These are phyloP conservation scores for Chalciporus pseudorubinellus DNA, from an alignment of 768 basidiomycete genomes.

Conservation along the genomic window DNA sequence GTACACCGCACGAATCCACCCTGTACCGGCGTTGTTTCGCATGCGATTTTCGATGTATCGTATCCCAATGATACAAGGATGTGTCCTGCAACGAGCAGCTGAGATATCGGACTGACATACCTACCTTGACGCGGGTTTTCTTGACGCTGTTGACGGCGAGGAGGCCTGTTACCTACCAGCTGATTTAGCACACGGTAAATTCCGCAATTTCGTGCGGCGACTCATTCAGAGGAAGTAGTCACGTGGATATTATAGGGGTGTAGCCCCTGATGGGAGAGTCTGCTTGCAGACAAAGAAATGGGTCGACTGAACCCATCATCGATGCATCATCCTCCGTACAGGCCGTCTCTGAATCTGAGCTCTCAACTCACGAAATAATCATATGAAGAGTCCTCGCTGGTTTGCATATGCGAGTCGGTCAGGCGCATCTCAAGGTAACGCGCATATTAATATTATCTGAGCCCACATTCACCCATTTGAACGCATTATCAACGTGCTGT, in stretches of 20 bases:
- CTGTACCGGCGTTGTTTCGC: background rate
- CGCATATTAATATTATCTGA: no score
- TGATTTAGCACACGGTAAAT: constrained; percentile 20
- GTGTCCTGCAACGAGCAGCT: background rate
- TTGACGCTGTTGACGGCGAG: constrained; percentile 29
- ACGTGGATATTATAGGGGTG: background rate
- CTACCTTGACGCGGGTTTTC: constrained; percentile 33
- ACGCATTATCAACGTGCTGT: no score
- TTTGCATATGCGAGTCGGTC: no score
- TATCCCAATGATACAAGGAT: background rate
- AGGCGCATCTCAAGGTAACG: no score
- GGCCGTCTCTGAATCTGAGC: no score
- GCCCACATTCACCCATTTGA: no score
- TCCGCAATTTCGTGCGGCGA: constrained; percentile 31
- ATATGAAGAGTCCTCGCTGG: no score
- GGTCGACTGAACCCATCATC: no score
- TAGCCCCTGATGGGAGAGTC: no score
- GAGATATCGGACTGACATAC: constrained; percentile 13
- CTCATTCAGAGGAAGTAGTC: constrained; percentile 3
- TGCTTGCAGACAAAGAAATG: no score
- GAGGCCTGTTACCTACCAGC: background rate
- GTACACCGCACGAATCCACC: constrained; percentile 22
- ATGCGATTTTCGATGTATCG: background rate
- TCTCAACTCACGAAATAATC: no score
- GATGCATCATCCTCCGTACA: no score